Percentiles rank a stretch among this genome's conserved stretches.
These are phyloP conservation scores for Hortiboletus flavorubellus DNA, from an alignment of 768 basidiomycete genomes.

Conservation along the genomic window DNA sequence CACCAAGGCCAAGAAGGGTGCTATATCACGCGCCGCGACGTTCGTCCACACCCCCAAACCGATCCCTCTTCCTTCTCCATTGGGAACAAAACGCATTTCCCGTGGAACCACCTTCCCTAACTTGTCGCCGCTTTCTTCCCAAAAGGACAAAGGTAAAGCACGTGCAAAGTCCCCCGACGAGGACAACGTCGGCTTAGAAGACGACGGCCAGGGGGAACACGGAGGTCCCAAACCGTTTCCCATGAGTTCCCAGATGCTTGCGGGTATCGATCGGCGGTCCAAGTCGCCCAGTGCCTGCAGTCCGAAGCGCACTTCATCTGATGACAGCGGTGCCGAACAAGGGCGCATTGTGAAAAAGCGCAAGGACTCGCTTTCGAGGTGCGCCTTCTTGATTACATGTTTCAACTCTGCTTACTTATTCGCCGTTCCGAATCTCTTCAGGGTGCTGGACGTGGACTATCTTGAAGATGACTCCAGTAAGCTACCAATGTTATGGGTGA, in stretches of 20 bases:
- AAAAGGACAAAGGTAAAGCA: constrained; percentile 19
- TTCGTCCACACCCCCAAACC: not conserved
- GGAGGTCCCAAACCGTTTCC: constrained; percentile 38
- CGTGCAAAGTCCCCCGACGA: constrained; percentile 3
- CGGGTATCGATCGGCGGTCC: constrained; percentile 34
- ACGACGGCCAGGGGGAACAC: not conserved
- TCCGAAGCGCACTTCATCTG: constrained; percentile 33
- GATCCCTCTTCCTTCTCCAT: constrained; percentile 23
- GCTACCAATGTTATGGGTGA: constrained; percentile 7
- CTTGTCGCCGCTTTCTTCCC: constrained; percentile 23
- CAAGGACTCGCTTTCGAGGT: constrained; percentile 28
- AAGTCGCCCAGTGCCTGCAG: constrained; percentile 15
- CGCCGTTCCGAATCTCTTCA: constrained; percentile 4
- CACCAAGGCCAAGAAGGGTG: constrained; percentile 9
- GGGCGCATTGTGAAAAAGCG: constrained; percentile 31
- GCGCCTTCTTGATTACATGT: not conserved
- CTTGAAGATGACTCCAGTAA: constrained; percentile 43
- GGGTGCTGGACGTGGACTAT: constrained; percentile 8
- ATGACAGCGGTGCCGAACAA: constrained; percentile 29
- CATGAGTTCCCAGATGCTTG: constrained; percentile 46
- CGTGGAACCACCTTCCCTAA: constrained; percentile 19
- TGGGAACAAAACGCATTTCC: constrained; percentile 5
- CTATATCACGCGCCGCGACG: constrained; percentile 9
- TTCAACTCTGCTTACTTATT: constrained; percentile 12
- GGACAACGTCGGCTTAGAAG: not conserved